Evolutionary conservation across 352 stramenopile genomes (phyloP).

Genomic region (Phytophthora pini): DNA sequence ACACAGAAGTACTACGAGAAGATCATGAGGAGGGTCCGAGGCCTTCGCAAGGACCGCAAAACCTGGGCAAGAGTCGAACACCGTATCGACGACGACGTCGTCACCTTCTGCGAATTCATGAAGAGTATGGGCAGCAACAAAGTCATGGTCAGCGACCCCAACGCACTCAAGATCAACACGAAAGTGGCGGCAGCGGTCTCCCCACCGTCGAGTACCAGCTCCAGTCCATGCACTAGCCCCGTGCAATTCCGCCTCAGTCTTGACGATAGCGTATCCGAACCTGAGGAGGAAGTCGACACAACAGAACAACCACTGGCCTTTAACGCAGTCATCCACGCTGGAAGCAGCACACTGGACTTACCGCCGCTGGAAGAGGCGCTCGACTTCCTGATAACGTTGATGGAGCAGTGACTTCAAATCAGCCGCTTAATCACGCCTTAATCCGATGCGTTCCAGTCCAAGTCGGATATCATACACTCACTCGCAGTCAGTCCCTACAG

Average conservation of each 20-base stretch:
- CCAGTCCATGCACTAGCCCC: slow-evolving; percentile 36
- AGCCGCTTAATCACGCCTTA: neutral
- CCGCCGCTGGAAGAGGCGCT: slow-evolving; percentile 59
- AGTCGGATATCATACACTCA: slow-evolving; percentile 8
- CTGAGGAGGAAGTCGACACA: slow-evolving; percentile 20
- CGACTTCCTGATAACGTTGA: slow-evolving; percentile 59
- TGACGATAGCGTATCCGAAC: slow-evolving; percentile 19
- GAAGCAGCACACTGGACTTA: slow-evolving; percentile 22
- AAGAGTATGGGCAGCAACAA: slow-evolving; percentile 41
- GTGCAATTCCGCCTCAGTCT: slow-evolving; percentile 22
- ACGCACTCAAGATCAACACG: slow-evolving; percentile 20
- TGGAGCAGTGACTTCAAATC: slow-evolving; percentile 36
- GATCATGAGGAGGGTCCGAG: slow-evolving; percentile 63
- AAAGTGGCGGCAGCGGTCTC: slow-evolving; percentile 18
- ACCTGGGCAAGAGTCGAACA: slow-evolving; percentile 58
- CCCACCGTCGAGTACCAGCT: slow-evolving; percentile 27
- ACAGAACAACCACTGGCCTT: slow-evolving; percentile 11
- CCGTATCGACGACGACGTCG: slow-evolving; percentile 61
- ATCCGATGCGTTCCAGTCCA: neutral
- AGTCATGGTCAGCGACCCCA: slow-evolving; percentile 28
- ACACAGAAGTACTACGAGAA: slow-evolving; percentile 81
- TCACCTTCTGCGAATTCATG: slow-evolving; percentile 60
- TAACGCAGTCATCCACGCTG: neutral
- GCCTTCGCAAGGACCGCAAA: slow-evolving; percentile 66
- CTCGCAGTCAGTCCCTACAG: slow-evolving; percentile 1